Evolutionary conservation across 768 basidiomycete genomes (phyloP).

Genomic region (Suillus luteus): DNA sequence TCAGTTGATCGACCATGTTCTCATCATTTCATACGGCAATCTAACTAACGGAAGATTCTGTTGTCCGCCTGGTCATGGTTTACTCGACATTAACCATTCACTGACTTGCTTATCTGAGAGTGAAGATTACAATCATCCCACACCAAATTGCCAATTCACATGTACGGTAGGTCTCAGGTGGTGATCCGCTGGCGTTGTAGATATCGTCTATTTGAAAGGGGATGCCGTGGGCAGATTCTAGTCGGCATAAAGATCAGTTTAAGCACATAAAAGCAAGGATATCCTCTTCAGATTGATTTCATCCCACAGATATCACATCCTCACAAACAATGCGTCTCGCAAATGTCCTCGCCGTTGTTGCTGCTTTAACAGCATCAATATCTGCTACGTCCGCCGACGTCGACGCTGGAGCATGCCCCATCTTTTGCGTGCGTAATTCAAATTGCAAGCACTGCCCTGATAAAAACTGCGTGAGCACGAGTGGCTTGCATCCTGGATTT

Average conservation of each 20-base stretch:
- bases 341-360: neutral
- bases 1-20: neutral
- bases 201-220: neutral
- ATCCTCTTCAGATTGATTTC: neutral
- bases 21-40: neutral
- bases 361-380: neutral
- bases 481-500: neutral
- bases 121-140: neutral
- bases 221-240: neutral
- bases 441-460: neutral
- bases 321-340: neutral
- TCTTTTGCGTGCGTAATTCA: neutral
- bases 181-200: neutral
- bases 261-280: neutral
- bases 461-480: neutral
- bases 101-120: neutral
- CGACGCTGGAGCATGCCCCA: neutral
- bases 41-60: no score
- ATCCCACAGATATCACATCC: neutral
- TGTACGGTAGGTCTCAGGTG: neutral
- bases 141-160: neutral
- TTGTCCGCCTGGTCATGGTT: neutral
- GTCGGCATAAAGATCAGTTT: neutral
- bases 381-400: neutral
- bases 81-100: neutral